A percentile compares a stretch with the other conserved stretches of the same genome.
These are phyloP conservation scores for Xylaria sp. DNA, from an alignment of 2,329 filamentous ascomycete species.

Conservation along the genomic window DNA sequence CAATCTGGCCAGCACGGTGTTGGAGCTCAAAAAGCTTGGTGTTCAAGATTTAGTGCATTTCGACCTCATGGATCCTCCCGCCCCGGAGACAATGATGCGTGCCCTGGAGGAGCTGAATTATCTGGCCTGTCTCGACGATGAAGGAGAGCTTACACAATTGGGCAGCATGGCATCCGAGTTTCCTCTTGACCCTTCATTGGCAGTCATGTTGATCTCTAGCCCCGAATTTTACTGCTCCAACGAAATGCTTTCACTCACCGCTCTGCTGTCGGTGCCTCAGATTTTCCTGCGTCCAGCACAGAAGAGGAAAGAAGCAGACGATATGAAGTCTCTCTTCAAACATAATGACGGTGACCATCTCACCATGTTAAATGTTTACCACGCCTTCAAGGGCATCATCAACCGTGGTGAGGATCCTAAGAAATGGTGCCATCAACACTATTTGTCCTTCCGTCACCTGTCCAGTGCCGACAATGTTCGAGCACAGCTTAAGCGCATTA, in stretches of 20 bases:
- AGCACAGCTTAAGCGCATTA: conserved; percentile 85
- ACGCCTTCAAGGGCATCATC: conserved; percentile 81
- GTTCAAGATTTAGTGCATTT: conserved; percentile 96
- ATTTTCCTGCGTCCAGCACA: conserved; percentile 84
- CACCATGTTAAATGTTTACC: conserved; percentile 94
- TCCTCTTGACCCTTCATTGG: conserved; percentile 85
- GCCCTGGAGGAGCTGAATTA: conserved; percentile 97
- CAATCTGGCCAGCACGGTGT: conserved; percentile 88
- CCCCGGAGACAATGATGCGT: conserved; percentile 96
- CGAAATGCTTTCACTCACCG: conserved; percentile 92
- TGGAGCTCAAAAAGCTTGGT: conserved; percentile 96
- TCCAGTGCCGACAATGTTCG: conserved; percentile 93
- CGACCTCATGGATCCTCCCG: conserved; percentile 96
- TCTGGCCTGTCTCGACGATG: conserved; percentile 90
- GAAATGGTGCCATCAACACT: conserved; percentile 96
- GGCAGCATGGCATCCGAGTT: conserved; percentile 90
- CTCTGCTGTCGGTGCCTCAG: conserved; percentile 88
- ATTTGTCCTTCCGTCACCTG: conserved; percentile 81
- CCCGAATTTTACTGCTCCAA: conserved; percentile 99
- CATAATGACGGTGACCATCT: conserved; percentile 93
- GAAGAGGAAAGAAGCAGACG: conserved; percentile 84
- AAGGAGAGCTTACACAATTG: conserved; percentile 83
- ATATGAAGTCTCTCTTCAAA: conserved; percentile 93
- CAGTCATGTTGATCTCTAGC: conserved; percentile 96
- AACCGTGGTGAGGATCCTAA: conserved; percentile 64